Evolutionary conservation across 805 yeast species (phyloP).

Genomic region (Candida ipomoeae): DNA sequence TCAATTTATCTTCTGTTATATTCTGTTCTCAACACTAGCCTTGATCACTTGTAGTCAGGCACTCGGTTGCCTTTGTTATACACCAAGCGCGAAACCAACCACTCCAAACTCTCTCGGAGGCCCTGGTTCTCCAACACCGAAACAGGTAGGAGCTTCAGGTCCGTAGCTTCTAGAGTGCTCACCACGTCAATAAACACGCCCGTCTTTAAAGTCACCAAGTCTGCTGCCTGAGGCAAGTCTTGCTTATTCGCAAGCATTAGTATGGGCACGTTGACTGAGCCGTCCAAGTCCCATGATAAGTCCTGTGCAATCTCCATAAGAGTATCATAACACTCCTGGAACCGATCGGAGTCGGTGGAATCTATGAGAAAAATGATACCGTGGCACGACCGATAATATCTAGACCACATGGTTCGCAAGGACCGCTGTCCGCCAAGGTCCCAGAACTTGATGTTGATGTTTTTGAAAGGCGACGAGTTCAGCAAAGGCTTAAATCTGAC

Average conservation of each 20-base stretch:
- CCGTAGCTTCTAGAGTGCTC: conserved; percentile 84
- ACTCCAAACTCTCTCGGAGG: conserved; percentile 78
- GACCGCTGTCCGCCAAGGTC: conserved; percentile 94
- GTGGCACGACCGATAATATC: conserved; percentile 81
- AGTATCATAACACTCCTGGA: conserved; percentile 76
- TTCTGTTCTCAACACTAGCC: not conserved
- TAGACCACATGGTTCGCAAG: conserved; percentile 81
- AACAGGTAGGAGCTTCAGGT: conserved; percentile 83
- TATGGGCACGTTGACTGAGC: conserved; percentile 67
- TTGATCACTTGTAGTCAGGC: conserved; percentile 45
- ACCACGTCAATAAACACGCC: conserved; percentile 78
- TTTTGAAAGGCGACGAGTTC: conserved; percentile 33
- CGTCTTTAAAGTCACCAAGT: conserved; percentile 60
- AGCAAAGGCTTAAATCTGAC: conserved; percentile 27
- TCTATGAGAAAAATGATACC: conserved; percentile 92
- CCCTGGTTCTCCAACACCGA: conserved; percentile 85
- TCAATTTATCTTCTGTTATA: not conserved
- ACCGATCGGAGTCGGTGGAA: conserved; percentile 77
- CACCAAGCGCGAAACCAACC: conserved; percentile 73
- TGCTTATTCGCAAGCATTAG: conserved; percentile 95
- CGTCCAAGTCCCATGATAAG: conserved; percentile 35
- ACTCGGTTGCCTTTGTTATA: conserved; percentile 60
- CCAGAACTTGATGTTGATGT: conserved; percentile 75
- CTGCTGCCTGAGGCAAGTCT: conserved; percentile 54
- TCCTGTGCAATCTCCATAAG: conserved; percentile 46